Conservation (phyloP, 2,329 filamentous ascomycete species). For the Dactylellina sp. region DNA sequence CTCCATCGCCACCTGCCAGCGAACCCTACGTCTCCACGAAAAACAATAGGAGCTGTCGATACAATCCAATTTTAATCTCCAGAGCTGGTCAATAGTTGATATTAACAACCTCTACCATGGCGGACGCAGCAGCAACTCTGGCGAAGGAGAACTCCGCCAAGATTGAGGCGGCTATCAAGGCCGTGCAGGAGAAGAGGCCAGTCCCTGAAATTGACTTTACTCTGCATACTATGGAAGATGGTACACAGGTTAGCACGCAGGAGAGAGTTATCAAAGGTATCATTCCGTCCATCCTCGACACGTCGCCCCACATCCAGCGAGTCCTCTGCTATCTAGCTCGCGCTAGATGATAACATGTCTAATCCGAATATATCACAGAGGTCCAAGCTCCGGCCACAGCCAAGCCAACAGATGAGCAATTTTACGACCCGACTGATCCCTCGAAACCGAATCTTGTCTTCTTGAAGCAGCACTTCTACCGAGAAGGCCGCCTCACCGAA, state of each 20-base stretch:
- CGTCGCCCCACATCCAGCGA: background rate
- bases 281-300: background rate
- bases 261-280: slow-evolving; percentile 99
- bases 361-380: slow-evolving; percentile 70
- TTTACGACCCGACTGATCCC: slow-evolving; percentile 86
- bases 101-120: slow-evolving; percentile 55
- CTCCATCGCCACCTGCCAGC: slow-evolving; percentile 3
- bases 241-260: slow-evolving; percentile 90
- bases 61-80: slow-evolving; percentile 5
- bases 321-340: background rate
- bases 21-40: slow-evolving; percentile 7
- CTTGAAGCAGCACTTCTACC: slow-evolving; percentile 97
- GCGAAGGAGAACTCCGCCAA: slow-evolving; percentile 65
- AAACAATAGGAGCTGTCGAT: slow-evolving; percentile 8
- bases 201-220: slow-evolving; percentile 98
- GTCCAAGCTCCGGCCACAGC: slow-evolving; percentile 96
- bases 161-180: slow-evolving; percentile 90
- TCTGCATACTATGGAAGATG: slow-evolving; percentile 98
- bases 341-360: slow-evolving; percentile 41
- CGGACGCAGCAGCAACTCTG: slow-evolving; percentile 59
- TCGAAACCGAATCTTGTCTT: slow-evolving; percentile 92
- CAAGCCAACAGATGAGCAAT: slow-evolving; percentile 92
- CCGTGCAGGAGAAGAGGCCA: slow-evolving; percentile 93
- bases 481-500: slow-evolving; percentile 94
- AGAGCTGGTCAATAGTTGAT: slow-evolving; percentile 15